These are phyloP conservation scores for Danielia reshetovae DNA, from an alignment of 805 yeast genomes.

Conservation along the genomic window DNA sequence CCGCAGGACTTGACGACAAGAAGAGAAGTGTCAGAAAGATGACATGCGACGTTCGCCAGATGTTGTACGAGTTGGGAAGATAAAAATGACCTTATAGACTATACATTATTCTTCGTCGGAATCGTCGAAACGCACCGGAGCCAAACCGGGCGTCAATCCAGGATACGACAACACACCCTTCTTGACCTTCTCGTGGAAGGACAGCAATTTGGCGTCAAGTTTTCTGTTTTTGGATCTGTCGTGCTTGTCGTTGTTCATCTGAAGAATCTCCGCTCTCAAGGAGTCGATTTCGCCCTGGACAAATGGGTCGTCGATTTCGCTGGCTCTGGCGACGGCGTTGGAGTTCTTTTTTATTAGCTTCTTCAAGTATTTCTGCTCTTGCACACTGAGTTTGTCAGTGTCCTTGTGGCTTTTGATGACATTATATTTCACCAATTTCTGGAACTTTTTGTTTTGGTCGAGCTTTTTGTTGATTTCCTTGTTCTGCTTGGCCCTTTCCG, in stretches of 20 bases:
- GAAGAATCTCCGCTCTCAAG: slow-evolving; percentile 25
- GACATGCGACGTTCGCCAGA: slow-evolving; percentile 78
- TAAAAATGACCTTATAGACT: slow-evolving; percentile 11
- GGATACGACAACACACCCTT: slow-evolving; percentile 45
- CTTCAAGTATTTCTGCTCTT: slow-evolving; percentile 35
- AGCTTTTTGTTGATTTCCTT: slow-evolving; percentile 25
- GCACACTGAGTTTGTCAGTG: slow-evolving; percentile 21
- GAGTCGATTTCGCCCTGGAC: slow-evolving; percentile 28
- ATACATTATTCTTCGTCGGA: slow-evolving; percentile 19
- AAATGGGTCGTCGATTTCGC: slow-evolving; percentile 30
- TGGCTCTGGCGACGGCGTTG: slow-evolving; percentile 23
- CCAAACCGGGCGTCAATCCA: slow-evolving; percentile 82
- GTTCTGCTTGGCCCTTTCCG: slow-evolving; percentile 19
- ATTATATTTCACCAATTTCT: slow-evolving; percentile 35
- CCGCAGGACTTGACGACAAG: slow-evolving; percentile 62
- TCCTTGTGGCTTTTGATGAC: slow-evolving; percentile 32
- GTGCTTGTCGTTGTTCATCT: slow-evolving; percentile 17
- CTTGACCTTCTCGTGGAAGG: slow-evolving; percentile 37
- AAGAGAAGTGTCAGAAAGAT: slow-evolving; percentile 71
- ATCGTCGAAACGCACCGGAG: slow-evolving; percentile 59
- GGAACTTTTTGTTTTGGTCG: slow-evolving; percentile 29
- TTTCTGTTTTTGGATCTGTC: slow-evolving; percentile 23
- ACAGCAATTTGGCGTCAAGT: slow-evolving; percentile 16
- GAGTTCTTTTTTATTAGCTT: slow-evolving; percentile 37
- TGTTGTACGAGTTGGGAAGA: slow-evolving; percentile 51